Conservation (phyloP, 768 basidiomycete species). For the Lactifluus hygrophoroides region DNA sequence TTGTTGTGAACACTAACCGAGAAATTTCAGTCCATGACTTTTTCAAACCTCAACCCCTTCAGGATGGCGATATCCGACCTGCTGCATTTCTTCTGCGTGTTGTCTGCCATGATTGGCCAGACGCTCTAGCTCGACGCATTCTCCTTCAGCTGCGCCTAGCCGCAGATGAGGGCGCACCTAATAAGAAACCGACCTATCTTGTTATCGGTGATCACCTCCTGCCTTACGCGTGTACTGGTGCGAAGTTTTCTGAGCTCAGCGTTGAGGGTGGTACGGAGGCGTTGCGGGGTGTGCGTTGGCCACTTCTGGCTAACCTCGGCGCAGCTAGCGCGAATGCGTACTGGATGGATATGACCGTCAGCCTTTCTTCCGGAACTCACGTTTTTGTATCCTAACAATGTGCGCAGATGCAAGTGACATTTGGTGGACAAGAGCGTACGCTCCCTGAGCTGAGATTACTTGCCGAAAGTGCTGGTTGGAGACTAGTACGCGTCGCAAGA, state of each 20-base stretch:
- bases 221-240: constrained; percentile 49
- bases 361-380: constrained; percentile 14
- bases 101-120: constrained; percentile 75
- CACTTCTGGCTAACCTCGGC: constrained; percentile 65
- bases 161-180: constrained; percentile 21
- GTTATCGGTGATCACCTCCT: constrained; percentile 66
- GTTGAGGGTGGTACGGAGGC: constrained; percentile 42
- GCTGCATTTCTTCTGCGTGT: constrained; percentile 64
- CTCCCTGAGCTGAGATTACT: constrained; percentile 49
- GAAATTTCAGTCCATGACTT: constrained; percentile 55
- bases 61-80: constrained; percentile 29
- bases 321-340: constrained; percentile 63
- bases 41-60: constrained; percentile 46
- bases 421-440: constrained; percentile 62
- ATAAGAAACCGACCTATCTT: constrained; percentile 39
- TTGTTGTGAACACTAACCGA: not conserved
- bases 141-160: constrained; percentile 37
- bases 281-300: constrained; percentile 46
- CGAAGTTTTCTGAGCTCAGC: constrained; percentile 19
- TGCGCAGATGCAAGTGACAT: constrained; percentile 54
- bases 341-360: constrained; percentile 61
- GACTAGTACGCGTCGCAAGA: constrained; percentile 43
- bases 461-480: constrained; percentile 52
- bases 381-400: not conserved
- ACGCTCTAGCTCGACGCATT: constrained; percentile 39